Evolutionary conservation across 768 basidiomycete species (phyloP).

Genomic region (Suillus plorans): DNA sequence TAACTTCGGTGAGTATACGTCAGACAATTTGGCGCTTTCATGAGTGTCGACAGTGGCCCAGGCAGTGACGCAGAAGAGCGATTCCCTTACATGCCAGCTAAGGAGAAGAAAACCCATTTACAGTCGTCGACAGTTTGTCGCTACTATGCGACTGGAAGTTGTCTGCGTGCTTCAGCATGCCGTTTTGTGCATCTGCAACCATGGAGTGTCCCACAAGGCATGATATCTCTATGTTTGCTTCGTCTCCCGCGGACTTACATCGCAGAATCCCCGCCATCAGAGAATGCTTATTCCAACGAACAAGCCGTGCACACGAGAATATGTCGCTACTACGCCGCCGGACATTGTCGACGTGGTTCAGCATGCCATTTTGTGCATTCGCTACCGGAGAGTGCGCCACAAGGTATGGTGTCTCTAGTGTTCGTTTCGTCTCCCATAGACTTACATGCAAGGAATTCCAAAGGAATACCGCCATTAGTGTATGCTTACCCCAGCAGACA

Average conservation of each 20-base stretch:
- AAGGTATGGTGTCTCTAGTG: not conserved
- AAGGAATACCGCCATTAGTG: not conserved
- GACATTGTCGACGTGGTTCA: constrained; percentile 27
- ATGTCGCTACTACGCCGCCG: constrained; percentile 14
- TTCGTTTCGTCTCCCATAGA: not conserved
- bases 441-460: not conserved
- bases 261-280: not conserved
- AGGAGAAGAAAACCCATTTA: not conserved
- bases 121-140: constrained; percentile 15
- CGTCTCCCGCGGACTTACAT: not conserved
- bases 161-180: constrained; percentile 29
- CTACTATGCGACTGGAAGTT: constrained; percentile 25
- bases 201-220: not conserved
- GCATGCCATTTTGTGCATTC: constrained; percentile 26
- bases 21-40: not conserved
- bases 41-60: not conserved
- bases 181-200: constrained; percentile 22
- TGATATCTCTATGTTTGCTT: not conserved
- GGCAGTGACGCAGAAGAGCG: too few relatives aligned
- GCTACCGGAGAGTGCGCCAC: not conserved
- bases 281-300: not conserved
- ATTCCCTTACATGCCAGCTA: not conserved
- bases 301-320: not conserved
- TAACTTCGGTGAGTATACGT: not conserved
- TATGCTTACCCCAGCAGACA: not conserved